Conservation (phyloP, 2,329 filamentous ascomycete genomes). For the Penicillium corylophilum region DNA sequence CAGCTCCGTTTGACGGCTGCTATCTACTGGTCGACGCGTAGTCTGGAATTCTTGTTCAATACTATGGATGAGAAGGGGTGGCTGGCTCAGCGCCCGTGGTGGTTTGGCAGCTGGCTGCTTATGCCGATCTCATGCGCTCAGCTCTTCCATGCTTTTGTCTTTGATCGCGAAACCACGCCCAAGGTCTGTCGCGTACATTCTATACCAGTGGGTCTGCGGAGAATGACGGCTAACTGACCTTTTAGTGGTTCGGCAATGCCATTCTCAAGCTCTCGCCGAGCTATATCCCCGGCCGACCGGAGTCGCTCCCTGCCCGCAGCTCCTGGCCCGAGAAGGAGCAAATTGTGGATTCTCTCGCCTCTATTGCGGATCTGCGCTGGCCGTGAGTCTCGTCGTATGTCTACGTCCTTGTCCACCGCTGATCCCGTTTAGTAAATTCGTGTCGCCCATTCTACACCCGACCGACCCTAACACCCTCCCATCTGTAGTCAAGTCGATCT, state of each 20-base stretch:
- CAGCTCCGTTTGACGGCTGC: slow-evolving; percentile 75
- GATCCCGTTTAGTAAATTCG: slow-evolving; percentile 59
- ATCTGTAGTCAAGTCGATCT: slow-evolving; percentile 65
- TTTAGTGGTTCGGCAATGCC: slow-evolving; percentile 61
- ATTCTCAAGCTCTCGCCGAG: slow-evolving; percentile 69
- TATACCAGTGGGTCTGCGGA: not conserved
- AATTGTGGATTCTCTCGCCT: slow-evolving; percentile 76
- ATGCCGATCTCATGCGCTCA: slow-evolving; percentile 76
- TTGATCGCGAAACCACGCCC: slow-evolving; percentile 73
- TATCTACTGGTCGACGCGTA: slow-evolving; percentile 77
- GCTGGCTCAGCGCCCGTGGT: slow-evolving; percentile 70
- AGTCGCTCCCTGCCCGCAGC: slow-evolving; percentile 63
- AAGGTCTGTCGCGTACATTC: slow-evolving; percentile 47
- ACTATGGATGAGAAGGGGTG: slow-evolving; percentile 71
- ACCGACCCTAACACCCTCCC: slow-evolving; percentile 58
- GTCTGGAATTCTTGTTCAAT: slow-evolving; percentile 85
- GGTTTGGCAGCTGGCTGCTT: slow-evolving; percentile 81
- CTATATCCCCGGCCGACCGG: slow-evolving; percentile 74
- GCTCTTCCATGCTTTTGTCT: slow-evolving; percentile 72
- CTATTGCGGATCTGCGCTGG: slow-evolving; percentile 80
- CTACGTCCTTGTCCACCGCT: not conserved
- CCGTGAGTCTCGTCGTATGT: slow-evolving; percentile 58
- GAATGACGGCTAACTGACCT: slow-evolving; percentile 4
- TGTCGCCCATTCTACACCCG: slow-evolving; percentile 85
- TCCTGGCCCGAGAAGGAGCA: slow-evolving; percentile 74